Conservation (phyloP, 805 yeast species). For the Yamadazyma akitaensis region DNA sequence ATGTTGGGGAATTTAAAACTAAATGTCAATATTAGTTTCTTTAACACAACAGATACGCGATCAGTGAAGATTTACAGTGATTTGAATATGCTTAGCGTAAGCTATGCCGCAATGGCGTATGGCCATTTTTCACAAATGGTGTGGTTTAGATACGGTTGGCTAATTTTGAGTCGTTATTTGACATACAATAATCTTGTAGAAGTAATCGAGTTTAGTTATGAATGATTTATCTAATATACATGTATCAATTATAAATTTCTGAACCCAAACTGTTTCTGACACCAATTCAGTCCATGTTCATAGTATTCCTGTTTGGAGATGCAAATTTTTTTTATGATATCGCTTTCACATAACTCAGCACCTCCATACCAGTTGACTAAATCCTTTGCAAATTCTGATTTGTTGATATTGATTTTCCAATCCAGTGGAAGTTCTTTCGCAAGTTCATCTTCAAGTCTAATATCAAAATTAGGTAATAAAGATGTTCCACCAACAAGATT, state of each 20-base stretch:
- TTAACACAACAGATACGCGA: constrained; percentile 19
- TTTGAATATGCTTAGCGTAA: constrained; percentile 37
- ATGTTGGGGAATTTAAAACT: constrained; percentile 29
- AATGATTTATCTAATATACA: background rate
- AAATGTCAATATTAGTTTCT: constrained; percentile 38
- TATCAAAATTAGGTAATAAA: constrained; percentile 62
- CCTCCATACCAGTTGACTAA: constrained; percentile 40
- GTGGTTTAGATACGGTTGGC: constrained; percentile 93
- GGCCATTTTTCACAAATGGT: constrained; percentile 90
- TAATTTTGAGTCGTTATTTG: constrained; percentile 71
- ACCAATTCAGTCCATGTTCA: constrained; percentile 74
- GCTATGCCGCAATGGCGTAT: constrained; percentile 69
- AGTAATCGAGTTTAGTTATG: constrained; percentile 3
- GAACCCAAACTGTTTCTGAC: constrained; percentile 51
- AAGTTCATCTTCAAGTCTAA: constrained; percentile 59
- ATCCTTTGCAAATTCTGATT: constrained; percentile 16
- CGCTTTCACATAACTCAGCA: constrained; percentile 29
- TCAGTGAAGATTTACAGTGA: constrained; percentile 40
- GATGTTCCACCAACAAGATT: constrained; percentile 81
- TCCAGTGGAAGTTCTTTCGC: constrained; percentile 68
- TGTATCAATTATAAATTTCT: constrained; percentile 18
- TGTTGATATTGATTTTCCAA: constrained; percentile 54
- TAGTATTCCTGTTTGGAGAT: constrained; percentile 77
- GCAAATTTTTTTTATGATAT: constrained; percentile 47
- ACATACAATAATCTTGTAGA: constrained; percentile 64